Base-by-base conservation (phyloP, 441 rosid genomes). In the Bocquillonia castaneifolia region DNA sequence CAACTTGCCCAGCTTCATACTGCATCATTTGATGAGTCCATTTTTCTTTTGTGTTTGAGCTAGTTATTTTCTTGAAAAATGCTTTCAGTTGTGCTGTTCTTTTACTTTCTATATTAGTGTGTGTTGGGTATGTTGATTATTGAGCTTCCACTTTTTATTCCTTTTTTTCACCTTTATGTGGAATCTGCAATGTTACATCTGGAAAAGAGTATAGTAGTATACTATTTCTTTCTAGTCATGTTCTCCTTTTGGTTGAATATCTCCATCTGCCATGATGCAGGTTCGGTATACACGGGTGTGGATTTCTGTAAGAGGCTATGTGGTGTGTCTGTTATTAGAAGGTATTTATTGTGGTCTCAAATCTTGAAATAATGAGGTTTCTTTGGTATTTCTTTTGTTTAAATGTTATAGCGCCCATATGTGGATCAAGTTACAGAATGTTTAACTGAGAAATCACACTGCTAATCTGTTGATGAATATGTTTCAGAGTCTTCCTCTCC, bases 251-350 rank as follows among this genome's bases (percentile, higher is more conserved):
- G 69, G 36, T 47, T 26, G 57, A 40, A 28, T 50, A 40, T 15
- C 34, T 31, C 2, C 28, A n/a, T n/a, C n/a, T n/a, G n/a, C n/a
- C 40, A 56, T 23, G 36, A 67, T 64, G 77, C 88, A 93, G 98
- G 91, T 51, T 88, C 96, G 68, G 97, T 93, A 15, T 93, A 93
- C 77, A 86, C 89, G 70, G 98, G 98, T 62, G 96, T 91, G 79
- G 98, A 93, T 76, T 93, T 93, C 83, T 93, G 97, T 81, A 93
- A 93, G 82, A 82, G 97, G 77, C 78, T 93, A 72, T 93, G 98
- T 44, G 98, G 98, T 70, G 98, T 91, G 67, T 91, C 97, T 42
- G 91, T 93, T 70, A 89, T 93, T 67, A 82, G 98, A 82, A 93
- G 98, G 98, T 89, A 88, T 67, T 54, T n/a, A 34, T 18, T 58